Base-by-base conservation (phyloP, 305 asterid species). In the Fraxinus ornus region DNA sequence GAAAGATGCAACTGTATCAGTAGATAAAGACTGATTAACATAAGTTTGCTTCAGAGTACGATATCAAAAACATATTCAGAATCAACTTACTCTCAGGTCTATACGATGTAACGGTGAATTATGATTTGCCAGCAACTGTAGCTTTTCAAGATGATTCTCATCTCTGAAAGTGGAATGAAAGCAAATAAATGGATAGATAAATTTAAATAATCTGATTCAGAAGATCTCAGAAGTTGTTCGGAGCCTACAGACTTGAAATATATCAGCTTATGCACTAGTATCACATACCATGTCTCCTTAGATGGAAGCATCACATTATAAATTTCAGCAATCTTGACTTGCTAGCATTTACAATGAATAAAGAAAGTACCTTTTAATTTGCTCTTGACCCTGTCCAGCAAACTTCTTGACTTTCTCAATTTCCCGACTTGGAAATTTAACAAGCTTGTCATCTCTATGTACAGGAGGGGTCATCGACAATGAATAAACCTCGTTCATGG, bases 81-180 rank as follows among this genome's bases (percentile, higher is more conserved):
- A 49, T 78, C 68, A 79, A 89, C 98, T 89, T 89, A 95, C 99
- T 89, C 88, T 91, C 81, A 94, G 88, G 85, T 93, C 95, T 77
- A 92, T 83, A 86, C 64, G 82, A 84, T 90, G 76, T 47, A 96
- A 91, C 17, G 95, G 97, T 73, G 98, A 96, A 84, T 84, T 89
- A 85, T 91, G 95, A 87, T 89, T 91, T 74, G 90, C 94, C 75
- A 96, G 87, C 78, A 90, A 84, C 78, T 92, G 99, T 57, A 90
- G 84, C 79, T 91, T 92, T 78, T 90, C 97, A 73, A 74, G 86
- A 72, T 90, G 97, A 89, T 85, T 95, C 88, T 85, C 89, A 80
- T 89, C 97, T 87, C 97, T 94, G 93, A 70, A 81, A 87, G 79
- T 72, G 77, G 88, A 82, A 22, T 21, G 30, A 62, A 73, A 76